A percentile compares a stretch with the other conserved stretches of the same genome.
These are phyloP conservation scores for Phellopilus nigrolimitatus DNA, from an alignment of 1,284 basidiomycete genomes.

Conservation along the genomic window DNA sequence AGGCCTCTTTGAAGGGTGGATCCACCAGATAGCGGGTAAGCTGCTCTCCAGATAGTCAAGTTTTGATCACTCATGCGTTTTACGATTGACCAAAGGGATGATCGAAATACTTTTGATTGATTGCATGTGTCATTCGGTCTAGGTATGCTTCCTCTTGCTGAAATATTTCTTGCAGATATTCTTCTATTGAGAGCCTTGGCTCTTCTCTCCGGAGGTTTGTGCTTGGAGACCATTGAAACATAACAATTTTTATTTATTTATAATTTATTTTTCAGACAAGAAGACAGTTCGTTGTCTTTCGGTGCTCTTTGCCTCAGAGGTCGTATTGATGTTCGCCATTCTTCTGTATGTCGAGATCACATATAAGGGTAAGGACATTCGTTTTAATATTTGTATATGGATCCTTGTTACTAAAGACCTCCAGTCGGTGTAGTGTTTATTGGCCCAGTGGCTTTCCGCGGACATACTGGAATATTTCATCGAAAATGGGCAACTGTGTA, in stretches of 20 bases:
- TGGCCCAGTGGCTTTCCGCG: too few species aligned
- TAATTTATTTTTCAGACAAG: neutral
- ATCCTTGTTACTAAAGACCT: too few species aligned
- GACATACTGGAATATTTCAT: too few species aligned
- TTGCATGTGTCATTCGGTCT: neutral
- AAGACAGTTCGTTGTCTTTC: neutral
- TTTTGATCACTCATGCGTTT: neutral
- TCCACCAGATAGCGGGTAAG: conserved; percentile 8
- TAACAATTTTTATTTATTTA: neutral
- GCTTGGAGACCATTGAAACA: neutral
- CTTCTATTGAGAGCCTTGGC: conserved; percentile 9
- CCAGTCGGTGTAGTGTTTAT: too few species aligned
- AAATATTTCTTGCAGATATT: neutral
- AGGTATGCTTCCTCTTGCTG: neutral
- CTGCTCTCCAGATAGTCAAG: too few species aligned
- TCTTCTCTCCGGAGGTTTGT: neutral
- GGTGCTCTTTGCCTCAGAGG: conserved; percentile 3
- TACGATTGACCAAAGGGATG: neutral
- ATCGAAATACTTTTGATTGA: conserved; percentile 9
- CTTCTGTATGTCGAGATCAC: too few species aligned
- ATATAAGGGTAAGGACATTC: too few species aligned
- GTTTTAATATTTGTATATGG: too few species aligned
- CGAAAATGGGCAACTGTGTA: too few species aligned
- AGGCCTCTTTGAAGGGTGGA: conserved; percentile 7
- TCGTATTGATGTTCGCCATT: neutral